Conservation (phyloP, 2,329 filamentous ascomycete species). For the Fusarium cicatricum region DNA sequence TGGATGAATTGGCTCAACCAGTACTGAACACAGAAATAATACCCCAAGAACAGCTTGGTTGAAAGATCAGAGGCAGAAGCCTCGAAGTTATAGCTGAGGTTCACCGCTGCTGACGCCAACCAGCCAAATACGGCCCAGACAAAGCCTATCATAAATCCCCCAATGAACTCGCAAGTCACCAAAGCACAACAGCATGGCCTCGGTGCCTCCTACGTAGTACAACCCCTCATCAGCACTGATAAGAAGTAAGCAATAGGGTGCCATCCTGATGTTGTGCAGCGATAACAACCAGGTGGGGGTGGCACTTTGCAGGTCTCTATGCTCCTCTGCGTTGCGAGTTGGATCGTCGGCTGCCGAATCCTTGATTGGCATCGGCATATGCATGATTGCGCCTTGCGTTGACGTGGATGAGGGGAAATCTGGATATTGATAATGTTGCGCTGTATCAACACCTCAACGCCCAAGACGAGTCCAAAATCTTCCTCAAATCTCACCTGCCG, state of each 20-base stretch:
- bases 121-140: too few relatives aligned
- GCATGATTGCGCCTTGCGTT: background rate
- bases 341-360: background rate
- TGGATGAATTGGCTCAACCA: background rate
- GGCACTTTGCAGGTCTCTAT: too few relatives aligned
- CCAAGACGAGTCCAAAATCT: background rate
- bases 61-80: too few relatives aligned
- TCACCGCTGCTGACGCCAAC: too few relatives aligned
- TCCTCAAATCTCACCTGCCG: background rate
- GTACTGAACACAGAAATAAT: too few relatives aligned
- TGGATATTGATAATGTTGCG: conserved; percentile 18
- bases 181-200: background rate
- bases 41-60: too few relatives aligned
- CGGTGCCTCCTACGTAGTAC: background rate
- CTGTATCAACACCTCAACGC: conserved; percentile 1
- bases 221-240: conserved; percentile 24
- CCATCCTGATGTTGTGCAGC: conserved; percentile 10
- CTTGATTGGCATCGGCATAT: conserved; percentile 4
- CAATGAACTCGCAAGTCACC: too few relatives aligned
- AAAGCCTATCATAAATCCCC: too few relatives aligned
- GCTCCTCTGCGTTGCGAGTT: too few relatives aligned
- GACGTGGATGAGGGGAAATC: conserved; percentile 2
- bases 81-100: too few relatives aligned
- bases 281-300: conserved; percentile 22
- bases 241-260: conserved; percentile 15